Percentiles rank a stretch among this genome's conserved stretches.
Evolutionary conservation across 2,329 filamentous ascomycete species (phyloP).

Genomic region (Penicillium sp.): DNA sequence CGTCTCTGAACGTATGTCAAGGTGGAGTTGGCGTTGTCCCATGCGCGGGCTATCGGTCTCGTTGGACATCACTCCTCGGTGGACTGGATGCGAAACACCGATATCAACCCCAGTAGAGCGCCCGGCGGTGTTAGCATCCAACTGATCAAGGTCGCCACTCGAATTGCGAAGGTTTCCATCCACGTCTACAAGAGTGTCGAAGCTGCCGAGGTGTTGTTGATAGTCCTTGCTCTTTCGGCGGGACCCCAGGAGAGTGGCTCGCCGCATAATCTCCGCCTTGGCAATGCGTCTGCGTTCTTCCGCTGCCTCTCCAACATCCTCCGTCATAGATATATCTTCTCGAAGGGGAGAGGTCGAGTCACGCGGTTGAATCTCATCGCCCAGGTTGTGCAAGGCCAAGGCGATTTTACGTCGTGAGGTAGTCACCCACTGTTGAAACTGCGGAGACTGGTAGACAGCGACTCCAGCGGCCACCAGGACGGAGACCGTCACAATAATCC

Average conservation of each 20-base stretch:
- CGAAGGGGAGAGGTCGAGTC: conserved; percentile 37
- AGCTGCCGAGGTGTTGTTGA: conserved; percentile 37
- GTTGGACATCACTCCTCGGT: conserved; percentile 32
- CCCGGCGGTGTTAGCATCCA: conserved; percentile 29
- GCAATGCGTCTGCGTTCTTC: conserved; percentile 52
- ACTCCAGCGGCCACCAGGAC: conserved; percentile 67
- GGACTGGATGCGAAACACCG: conserved; percentile 32
- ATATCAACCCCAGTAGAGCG: conserved; percentile 49
- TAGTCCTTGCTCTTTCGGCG: conserved; percentile 37
- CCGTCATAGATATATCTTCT: conserved; percentile 56
- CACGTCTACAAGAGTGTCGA: conserved; percentile 54
- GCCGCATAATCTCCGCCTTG: conserved; percentile 54
- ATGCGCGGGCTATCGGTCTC: conserved; percentile 15
- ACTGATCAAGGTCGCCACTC: conserved; percentile 16
- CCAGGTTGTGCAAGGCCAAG: conserved; percentile 63
- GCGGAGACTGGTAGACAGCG: conserved; percentile 68
- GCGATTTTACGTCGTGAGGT: conserved; percentile 67
- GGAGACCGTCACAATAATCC: conserved; percentile 66
- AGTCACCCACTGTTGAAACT: conserved; percentile 67
- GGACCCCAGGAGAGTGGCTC: conserved; percentile 49
- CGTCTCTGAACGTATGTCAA: conserved; percentile 41
- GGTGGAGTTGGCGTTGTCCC: conserved; percentile 32
- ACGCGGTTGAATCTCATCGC: conserved; percentile 63
- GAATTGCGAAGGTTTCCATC: conserved; percentile 43
- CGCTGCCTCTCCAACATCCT: conserved; percentile 52